A percentile compares a stretch with the other conserved stretches of the same genome.
These are phyloP conservation scores for Auriscalpium vulgare DNA, from an alignment of 768 basidiomycete species.

Conservation along the genomic window DNA sequence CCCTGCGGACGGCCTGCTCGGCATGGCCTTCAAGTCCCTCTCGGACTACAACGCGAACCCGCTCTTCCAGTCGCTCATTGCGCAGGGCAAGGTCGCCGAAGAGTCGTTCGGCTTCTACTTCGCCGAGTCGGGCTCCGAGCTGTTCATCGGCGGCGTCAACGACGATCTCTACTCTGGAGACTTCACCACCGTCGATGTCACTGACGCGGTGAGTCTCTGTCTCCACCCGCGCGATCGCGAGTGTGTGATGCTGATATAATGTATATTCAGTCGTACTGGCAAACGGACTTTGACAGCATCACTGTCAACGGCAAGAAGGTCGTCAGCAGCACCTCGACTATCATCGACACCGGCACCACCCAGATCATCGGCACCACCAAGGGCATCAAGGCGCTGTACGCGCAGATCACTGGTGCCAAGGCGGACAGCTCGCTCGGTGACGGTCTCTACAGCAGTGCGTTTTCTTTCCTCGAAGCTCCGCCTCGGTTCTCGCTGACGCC, in stretches of 20 bases:
- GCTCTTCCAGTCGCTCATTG: background rate
- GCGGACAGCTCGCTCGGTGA: background rate
- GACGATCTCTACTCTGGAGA: conserved; percentile 1
- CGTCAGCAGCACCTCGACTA: conserved; percentile 6
- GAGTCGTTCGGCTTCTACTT: background rate
- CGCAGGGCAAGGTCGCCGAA: background rate
- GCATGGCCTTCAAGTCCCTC: background rate
- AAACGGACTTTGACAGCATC: conserved; percentile 18
- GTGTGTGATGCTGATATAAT: conserved; percentile 21
- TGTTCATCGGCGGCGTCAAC: conserved; percentile 13
- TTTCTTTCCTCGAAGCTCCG: background rate
- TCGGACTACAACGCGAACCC: background rate
- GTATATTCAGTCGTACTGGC: conserved; percentile 5
- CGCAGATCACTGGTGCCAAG: background rate
- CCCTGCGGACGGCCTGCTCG: background rate
- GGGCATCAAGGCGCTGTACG: background rate
- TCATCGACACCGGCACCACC: conserved; percentile 27
- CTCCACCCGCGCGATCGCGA: conserved; percentile 1
- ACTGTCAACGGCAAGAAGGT: conserved; percentile 15
- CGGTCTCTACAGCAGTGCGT: background rate
- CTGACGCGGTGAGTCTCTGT: background rate
- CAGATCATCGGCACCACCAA: conserved; percentile 16
- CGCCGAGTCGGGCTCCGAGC: background rate
- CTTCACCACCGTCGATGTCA: conserved; percentile 7
- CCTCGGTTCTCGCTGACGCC: background rate